Base-by-base conservation (phyloP, 805 yeast species). In the Cyberlindnera bimundalis region DNA sequence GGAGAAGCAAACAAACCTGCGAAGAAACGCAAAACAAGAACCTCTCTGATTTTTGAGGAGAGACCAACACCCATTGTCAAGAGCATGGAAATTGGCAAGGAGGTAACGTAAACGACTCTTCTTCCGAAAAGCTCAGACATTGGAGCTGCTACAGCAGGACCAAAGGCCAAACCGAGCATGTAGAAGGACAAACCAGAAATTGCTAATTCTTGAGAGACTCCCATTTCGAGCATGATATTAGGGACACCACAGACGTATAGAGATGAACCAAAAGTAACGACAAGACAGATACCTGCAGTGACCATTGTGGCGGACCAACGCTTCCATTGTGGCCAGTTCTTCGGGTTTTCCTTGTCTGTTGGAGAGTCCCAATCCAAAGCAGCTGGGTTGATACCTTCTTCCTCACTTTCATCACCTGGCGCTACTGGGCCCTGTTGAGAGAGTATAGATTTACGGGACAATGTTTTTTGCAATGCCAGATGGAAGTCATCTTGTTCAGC, bases 1-100 rank as follows among this genome's bases (percentile, higher is more conserved):
- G 93, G 95, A 2, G 90, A 79, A 2, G 93, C 87, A 35, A 81
- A 72, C 21, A 81, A 70, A 1, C 95, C 95, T 16, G 83, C 68
- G 52, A 88, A 76, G 55, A 84, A 84, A 52, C 96, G 66, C 33
- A 85, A 67, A 5, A 88, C 80, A 35, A 87, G 64, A 21, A 84
- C 68, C 10, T 74, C 67, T 43, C 77, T 68, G 49, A 84, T 79
- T 50, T 82, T 78, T 27, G 69, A 62, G 1, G 86, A 70, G 43
- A 81, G 65, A 28, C 84, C 89, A 39, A 81, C 81, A 44, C 88
- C 89, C 81, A 83, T 78, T 16, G 79, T 78, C 61, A 81, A 81
- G 18, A 82, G 68, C 79, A 81, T 79, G 11, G 87, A 80, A 28
- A 75, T 47, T 6, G 86, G 89, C 56, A 81, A 66, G 2, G 86